Evolutionary conservation across 2,329 filamentous ascomycete genomes (phyloP).

Genomic region (Microcyclosporella mali): DNA sequence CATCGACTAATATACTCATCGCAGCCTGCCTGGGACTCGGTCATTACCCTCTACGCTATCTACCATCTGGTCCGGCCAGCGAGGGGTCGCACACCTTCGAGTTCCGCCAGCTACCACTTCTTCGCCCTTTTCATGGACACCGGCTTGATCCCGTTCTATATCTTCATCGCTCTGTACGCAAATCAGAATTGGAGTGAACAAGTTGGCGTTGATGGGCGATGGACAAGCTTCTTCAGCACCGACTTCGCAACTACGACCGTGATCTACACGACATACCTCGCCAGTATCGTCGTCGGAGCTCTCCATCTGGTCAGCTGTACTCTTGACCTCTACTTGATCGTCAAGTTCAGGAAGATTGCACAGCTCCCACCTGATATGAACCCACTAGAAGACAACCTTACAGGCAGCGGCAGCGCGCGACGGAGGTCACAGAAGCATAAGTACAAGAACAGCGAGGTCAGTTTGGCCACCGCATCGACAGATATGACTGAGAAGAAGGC

Average conservation of each 20-base stretch:
- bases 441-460: constrained; percentile 58
- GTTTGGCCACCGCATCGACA: constrained; percentile 34
- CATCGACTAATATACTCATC: not conserved
- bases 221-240: constrained; percentile 63
- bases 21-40: constrained; percentile 67
- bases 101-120: constrained; percentile 80
- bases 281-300: constrained; percentile 56
- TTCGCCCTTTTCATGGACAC: constrained; percentile 71
- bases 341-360: constrained; percentile 76
- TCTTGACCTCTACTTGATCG: constrained; percentile 67
- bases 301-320: constrained; percentile 65
- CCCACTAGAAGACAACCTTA: constrained; percentile 79
- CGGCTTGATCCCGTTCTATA: constrained; percentile 58
- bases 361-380: constrained; percentile 90
- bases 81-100: constrained; percentile 65
- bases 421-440: constrained; percentile 56
- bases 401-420: constrained; percentile 51
- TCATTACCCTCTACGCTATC: constrained; percentile 68
- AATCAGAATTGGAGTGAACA: constrained; percentile 47
- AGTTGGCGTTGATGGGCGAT: constrained; percentile 45
- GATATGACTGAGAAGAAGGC: constrained; percentile 53
- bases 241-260: constrained; percentile 54
- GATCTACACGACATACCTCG: constrained; percentile 58
- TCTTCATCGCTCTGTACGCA: constrained; percentile 52
- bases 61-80: constrained; percentile 71